These are phyloP conservation scores for Fusarium piperis DNA, from an alignment of 2,329 filamentous ascomycete genomes.

Conservation along the genomic window DNA sequence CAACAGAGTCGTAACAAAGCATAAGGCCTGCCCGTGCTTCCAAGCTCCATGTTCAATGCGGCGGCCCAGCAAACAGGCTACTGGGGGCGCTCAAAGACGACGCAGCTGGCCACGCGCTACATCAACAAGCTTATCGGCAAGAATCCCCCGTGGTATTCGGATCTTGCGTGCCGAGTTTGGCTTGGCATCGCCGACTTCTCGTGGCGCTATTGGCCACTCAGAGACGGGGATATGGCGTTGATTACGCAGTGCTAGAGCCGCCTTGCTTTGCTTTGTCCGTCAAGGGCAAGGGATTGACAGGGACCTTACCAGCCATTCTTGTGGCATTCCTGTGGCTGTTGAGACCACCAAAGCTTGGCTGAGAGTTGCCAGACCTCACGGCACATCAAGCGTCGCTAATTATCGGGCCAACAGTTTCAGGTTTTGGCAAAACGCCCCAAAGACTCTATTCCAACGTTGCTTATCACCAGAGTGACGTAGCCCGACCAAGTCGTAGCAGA, in stretches of 20 bases:
- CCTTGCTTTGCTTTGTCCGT: neutral
- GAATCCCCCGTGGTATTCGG: slow-evolving; percentile 18
- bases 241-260: neutral
- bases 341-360: neutral
- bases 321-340: neutral
- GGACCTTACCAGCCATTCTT: neutral
- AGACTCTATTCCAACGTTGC: neutral
- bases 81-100: slow-evolving; percentile 14
- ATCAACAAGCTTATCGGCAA: slow-evolving; percentile 30
- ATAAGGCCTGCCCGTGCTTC: neutral
- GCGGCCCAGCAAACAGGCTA: slow-evolving; percentile 30
- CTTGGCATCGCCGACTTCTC: slow-evolving; percentile 16
- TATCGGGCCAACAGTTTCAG: neutral
- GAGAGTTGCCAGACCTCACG: neutral
- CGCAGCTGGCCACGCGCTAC: neutral
- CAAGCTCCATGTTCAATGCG: neutral
- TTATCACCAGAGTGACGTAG: slow-evolving; percentile 1
- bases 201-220: neutral
- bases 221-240: neutral
- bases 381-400: neutral
- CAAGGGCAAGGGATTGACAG: slow-evolving; percentile 5
- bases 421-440: neutral
- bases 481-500: neutral
- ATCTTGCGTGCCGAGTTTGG: slow-evolving; percentile 18
- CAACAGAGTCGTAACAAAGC: neutral